A percentile compares a stretch with the other conserved stretches of the same genome.
Evolutionary conservation across 139 green algal genomes (phyloP).

Genomic region (Tetradesmus lagerheimii): DNA sequence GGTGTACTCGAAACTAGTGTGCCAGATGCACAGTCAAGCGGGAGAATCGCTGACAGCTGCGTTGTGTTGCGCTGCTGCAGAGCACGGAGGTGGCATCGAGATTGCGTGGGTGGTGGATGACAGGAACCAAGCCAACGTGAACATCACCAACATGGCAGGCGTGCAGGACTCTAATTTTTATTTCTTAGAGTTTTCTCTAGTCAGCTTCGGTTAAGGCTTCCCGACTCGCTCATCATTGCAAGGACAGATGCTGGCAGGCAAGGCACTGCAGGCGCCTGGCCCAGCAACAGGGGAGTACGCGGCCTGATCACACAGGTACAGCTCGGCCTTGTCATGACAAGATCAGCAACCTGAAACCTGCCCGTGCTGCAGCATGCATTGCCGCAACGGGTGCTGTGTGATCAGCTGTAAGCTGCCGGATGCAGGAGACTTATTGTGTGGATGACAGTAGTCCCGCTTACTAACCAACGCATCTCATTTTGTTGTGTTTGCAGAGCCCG

Average conservation of each 20-base stretch:
- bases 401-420: too few relatives aligned
- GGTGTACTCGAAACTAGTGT: too few relatives aligned
- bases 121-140: slow-evolving; percentile 38
- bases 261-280: slow-evolving; percentile 1
- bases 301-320: slow-evolving; percentile 1
- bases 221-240: neutral
- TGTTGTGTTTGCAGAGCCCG: slow-evolving; percentile 52
- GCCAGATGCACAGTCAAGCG: too few relatives aligned
- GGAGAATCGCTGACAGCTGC: neutral
- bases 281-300: neutral
- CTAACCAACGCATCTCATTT: neutral
- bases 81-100: slow-evolving; percentile 66
- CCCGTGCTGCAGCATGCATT: too few relatives aligned
- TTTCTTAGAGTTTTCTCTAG: too few relatives aligned
- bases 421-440: too few relatives aligned
- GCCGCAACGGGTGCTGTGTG: too few relatives aligned
- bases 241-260: neutral
- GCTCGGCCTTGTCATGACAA: too few relatives aligned
- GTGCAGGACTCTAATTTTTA: too few relatives aligned
- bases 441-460: too few relatives aligned
- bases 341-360: too few relatives aligned
- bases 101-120: slow-evolving; percentile 63
- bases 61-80: neutral
- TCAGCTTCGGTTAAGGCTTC: too few relatives aligned
- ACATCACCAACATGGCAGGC: slow-evolving; percentile 50